A percentile compares a stretch with the other conserved stretches of the same genome.
These are phyloP conservation scores for Elasticomyces elasticus DNA, from an alignment of 495 filamentous ascomycete species.

Conservation along the genomic window DNA sequence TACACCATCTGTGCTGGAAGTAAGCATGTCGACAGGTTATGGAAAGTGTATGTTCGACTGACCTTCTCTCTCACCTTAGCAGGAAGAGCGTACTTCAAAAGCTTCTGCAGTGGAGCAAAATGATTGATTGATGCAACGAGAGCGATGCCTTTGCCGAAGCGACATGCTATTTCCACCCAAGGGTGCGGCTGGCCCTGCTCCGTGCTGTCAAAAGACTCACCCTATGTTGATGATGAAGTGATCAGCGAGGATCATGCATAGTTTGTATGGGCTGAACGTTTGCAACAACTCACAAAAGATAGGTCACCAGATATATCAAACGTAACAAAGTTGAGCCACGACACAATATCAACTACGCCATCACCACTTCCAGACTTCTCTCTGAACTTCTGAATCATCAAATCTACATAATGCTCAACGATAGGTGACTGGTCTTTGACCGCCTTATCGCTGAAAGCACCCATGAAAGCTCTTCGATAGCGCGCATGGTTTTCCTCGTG, in stretches of 20 bases:
- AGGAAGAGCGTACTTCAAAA: constrained; percentile 21
- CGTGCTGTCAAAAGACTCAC: constrained; percentile 28
- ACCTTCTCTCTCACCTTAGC: constrained; percentile 17
- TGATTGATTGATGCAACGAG: neutral
- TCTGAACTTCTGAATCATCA: constrained; percentile 24
- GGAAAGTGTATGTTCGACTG: constrained; percentile 1
- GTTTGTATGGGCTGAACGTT: neutral
- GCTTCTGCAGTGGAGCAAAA: constrained; percentile 10
- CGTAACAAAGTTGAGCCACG: constrained; percentile 29
- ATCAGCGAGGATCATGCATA: neutral
- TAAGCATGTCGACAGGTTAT: neutral
- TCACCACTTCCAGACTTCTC: constrained; percentile 8
- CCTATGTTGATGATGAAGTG: constrained; percentile 3
- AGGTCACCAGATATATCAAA: constrained; percentile 33
- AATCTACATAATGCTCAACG: constrained; percentile 26
- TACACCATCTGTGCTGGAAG: neutral
- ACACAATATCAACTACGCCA: constrained; percentile 23
- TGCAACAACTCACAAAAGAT: constrained; percentile 21
- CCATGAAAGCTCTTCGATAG: constrained; percentile 23
- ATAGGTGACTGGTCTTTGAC: constrained; percentile 27
- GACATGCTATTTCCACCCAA: constrained; percentile 26
- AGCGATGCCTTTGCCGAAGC: neutral
- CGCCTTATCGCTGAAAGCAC: constrained; percentile 28
- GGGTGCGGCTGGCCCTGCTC: constrained; percentile 20
- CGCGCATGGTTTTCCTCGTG: constrained; percentile 24